Percentiles rank a stretch among this genome's conserved stretches.
Conservation (phyloP, 2,329 filamentous ascomycete species). For the Alternaria hordeiaustralica region DNA sequence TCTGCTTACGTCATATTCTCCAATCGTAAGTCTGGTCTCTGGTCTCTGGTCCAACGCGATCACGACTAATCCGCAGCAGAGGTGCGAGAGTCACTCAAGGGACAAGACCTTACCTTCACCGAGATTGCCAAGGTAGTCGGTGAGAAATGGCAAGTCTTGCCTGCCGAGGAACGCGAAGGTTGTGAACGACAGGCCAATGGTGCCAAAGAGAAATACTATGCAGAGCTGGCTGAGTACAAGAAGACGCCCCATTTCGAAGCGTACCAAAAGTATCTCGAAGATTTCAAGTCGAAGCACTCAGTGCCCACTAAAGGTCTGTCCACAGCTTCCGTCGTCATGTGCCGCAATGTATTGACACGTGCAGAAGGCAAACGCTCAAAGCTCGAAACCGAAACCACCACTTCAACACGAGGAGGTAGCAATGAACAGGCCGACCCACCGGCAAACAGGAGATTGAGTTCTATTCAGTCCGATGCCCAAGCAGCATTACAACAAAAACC, state of each 20-base stretch:
- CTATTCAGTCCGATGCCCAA: constrained; percentile 29
- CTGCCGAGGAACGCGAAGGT: constrained; percentile 70
- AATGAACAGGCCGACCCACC: constrained; percentile 39
- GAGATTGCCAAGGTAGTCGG: constrained; percentile 84
- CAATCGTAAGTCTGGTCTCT: constrained; percentile 67
- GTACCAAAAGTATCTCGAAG: constrained; percentile 74
- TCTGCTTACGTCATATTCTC: constrained; percentile 88
- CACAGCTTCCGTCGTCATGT: neutral
- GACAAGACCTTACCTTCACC: constrained; percentile 77
- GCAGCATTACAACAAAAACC: constrained; percentile 23
- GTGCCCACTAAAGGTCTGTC: constrained; percentile 45
- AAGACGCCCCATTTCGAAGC: constrained; percentile 73
- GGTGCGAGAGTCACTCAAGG: constrained; percentile 79
- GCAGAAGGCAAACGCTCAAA: constrained; percentile 54
- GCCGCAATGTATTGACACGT: constrained; percentile 25
- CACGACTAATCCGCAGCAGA: constrained; percentile 55
- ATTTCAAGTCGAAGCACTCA: constrained; percentile 76
- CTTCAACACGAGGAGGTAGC: constrained; percentile 40
- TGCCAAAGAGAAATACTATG: constrained; percentile 78
- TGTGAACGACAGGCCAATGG: constrained; percentile 75
- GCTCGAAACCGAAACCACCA: constrained; percentile 48
- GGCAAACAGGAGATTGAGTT: constrained; percentile 36
- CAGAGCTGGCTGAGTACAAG: constrained; percentile 76
- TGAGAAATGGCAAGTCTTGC: constrained; percentile 79
- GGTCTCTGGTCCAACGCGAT: neutral